Percentiles rank a stretch among this genome's conserved stretches.
These are phyloP conservation scores for Amesomyces nigricolor DNA, from an alignment of 2,329 filamentous ascomycete genomes.

Conservation along the genomic window DNA sequence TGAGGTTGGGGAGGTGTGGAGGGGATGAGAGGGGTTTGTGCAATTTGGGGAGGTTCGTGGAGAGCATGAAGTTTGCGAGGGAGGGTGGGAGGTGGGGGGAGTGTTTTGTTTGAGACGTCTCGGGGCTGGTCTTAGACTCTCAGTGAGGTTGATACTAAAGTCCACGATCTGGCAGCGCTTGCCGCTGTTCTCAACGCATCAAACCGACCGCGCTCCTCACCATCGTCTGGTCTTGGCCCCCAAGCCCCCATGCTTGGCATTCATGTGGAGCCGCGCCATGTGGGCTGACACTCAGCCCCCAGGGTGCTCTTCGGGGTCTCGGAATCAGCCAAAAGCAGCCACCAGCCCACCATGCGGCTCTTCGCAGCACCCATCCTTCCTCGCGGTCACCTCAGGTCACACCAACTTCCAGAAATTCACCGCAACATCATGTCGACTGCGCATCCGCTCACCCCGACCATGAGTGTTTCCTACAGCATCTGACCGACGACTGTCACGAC, in stretches of 20 bases:
- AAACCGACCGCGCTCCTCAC: not conserved
- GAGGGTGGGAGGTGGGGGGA: slow-evolving; percentile 66
- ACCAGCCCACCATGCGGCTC: not conserved
- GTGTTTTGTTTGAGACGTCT: slow-evolving; percentile 39
- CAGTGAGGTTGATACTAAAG: no score
- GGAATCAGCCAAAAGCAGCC: slow-evolving; percentile 3
- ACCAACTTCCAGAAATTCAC: not conserved
- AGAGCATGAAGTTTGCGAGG: slow-evolving; percentile 68
- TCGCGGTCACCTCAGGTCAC: not conserved
- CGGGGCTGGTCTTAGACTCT: no score
- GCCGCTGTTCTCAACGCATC: no score
- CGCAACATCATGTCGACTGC: not conserved
- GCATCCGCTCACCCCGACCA: slow-evolving; percentile 1
- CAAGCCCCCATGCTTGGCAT: no score
- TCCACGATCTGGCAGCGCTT: no score
- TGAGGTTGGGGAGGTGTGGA: slow-evolving; percentile 64
- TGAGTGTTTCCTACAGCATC: not conserved
- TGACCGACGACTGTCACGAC: not conserved
- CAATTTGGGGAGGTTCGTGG: slow-evolving; percentile 61
- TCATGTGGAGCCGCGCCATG: not conserved
- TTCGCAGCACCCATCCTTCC: not conserved
- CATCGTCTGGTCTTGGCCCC: not conserved
- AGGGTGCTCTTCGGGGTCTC: not conserved
- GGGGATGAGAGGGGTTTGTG: slow-evolving; percentile 69
- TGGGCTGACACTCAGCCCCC: not conserved